These are phyloP conservation scores for Colletotrichum camelliae DNA, from an alignment of 2,329 filamentous ascomycete genomes.

Conservation along the genomic window DNA sequence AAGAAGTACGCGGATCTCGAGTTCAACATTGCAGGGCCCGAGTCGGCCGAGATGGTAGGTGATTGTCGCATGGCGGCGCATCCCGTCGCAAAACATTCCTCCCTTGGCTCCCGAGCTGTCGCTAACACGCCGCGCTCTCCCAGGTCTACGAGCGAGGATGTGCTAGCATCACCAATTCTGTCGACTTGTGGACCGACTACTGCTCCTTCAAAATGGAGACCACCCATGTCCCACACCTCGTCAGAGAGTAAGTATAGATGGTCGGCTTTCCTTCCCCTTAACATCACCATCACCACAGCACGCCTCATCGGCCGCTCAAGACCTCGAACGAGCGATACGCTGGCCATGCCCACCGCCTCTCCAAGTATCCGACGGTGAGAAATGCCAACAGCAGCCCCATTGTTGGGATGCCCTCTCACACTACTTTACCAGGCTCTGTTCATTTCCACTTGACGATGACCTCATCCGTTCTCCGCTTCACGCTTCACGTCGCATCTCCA, in stretches of 20 bases:
- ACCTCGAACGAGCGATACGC: constrained; percentile 37
- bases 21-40: constrained; percentile 94
- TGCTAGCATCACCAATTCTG: constrained; percentile 89
- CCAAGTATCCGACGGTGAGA: constrained; percentile 69
- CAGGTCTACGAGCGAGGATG: constrained; percentile 96
- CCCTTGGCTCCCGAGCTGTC: neutral
- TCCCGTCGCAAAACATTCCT: neutral
- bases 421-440: constrained; percentile 66
- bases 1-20: constrained; percentile 99
- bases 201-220: constrained; percentile 98
- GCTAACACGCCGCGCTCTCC: neutral
- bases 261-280: constrained; percentile 69
- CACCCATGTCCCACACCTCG: constrained; percentile 90
- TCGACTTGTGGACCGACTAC: constrained; percentile 97
- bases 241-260: constrained; percentile 97
- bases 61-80: neutral
- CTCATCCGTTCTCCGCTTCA: constrained; percentile 46
- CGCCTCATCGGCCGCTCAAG: constrained; percentile 42
- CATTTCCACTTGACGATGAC: constrained; percentile 44
- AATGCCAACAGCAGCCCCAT: constrained; percentile 66
- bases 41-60: constrained; percentile 93
- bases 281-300: constrained; percentile 57
- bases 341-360: constrained; percentile 37
- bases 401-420: constrained; percentile 70
- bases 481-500: constrained; percentile 46